Evolutionary conservation across 495 filamentous ascomycete species (phyloP).

Genomic region (Parathielavia hyrcaniae): DNA sequence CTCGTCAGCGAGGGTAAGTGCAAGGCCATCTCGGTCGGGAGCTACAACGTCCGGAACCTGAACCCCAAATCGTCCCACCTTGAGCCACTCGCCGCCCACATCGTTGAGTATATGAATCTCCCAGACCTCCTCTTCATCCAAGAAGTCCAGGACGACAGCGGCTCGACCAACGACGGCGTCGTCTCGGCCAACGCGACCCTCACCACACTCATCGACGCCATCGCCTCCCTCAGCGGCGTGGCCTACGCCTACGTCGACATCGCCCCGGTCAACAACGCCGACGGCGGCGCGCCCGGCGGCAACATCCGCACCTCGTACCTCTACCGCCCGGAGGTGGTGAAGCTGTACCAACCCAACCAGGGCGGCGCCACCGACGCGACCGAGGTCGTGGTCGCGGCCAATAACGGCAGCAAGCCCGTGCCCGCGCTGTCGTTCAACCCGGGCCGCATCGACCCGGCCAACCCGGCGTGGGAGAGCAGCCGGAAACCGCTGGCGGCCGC

Average conservation of each 20-base stretch:
- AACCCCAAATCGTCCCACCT: conserved; percentile 43
- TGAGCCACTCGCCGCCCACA: conserved; percentile 46
- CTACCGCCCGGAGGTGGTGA: conserved; percentile 48
- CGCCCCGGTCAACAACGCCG: conserved; percentile 41
- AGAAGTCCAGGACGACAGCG: conserved; percentile 56
- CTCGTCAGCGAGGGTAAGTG: conserved; percentile 44
- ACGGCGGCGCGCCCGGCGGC: conserved; percentile 56
- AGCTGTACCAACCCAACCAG: conserved; percentile 43
- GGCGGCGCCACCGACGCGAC: conserved; percentile 42
- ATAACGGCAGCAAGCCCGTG: not conserved
- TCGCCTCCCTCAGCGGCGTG: conserved; percentile 34
- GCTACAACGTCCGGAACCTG: conserved; percentile 60
- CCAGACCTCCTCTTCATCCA: conserved; percentile 55
- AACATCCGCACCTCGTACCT: conserved; percentile 61
- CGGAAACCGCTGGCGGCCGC: conserved; percentile 54
- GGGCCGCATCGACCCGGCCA: conserved; percentile 51
- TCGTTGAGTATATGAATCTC: conserved; percentile 47
- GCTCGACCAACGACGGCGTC: conserved; percentile 46
- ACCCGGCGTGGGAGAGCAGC: conserved; percentile 46
- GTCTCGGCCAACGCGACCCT: conserved; percentile 46
- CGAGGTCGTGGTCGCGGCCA: conserved; percentile 40
- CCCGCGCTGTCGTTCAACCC: conserved; percentile 51
- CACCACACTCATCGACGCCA: conserved; percentile 37
- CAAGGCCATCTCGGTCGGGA: conserved; percentile 47
- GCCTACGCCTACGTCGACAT: conserved; percentile 47